These are phyloP conservation scores for Wickerhamomyces rabaulensis DNA, from an alignment of 805 yeast species.

Conservation along the genomic window DNA sequence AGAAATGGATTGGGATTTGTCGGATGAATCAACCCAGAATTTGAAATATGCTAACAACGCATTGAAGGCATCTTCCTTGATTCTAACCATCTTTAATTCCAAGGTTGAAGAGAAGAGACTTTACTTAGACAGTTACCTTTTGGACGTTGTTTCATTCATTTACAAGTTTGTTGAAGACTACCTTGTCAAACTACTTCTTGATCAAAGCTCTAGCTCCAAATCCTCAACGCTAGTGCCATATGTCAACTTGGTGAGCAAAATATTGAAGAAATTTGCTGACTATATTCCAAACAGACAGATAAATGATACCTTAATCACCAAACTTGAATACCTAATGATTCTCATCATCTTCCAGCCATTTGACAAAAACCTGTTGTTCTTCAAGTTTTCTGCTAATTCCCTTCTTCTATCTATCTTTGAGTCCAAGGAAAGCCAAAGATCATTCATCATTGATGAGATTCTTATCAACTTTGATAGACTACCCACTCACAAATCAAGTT, in stretches of 20 bases:
- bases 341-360: conserved; percentile 32
- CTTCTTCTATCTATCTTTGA: conserved; percentile 23
- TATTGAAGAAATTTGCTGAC: conserved; percentile 14
- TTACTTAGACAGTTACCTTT: conserved; percentile 40
- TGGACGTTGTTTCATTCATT: conserved; percentile 35
- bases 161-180: conserved; percentile 28
- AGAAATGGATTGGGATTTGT: conserved; percentile 17
- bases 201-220: background rate
- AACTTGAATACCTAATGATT: conserved; percentile 49
- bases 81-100: conserved; percentile 37
- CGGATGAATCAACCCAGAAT: background rate
- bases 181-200: conserved; percentile 5
- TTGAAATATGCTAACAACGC: conserved; percentile 7
- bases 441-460: conserved; percentile 57
- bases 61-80: conserved; percentile 20
- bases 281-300: conserved; percentile 19
- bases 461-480: conserved; percentile 44
- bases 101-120: conserved; percentile 38
- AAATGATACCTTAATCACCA: conserved; percentile 52
- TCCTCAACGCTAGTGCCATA: background rate
- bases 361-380: conserved; percentile 15
- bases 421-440: conserved; percentile 42
- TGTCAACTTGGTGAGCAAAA: conserved; percentile 7
- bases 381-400: conserved; percentile 14
- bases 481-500: conserved; percentile 37